Base-by-base conservation (phyloP, 2,329 filamentous ascomycete species). In the Fusarium sublunatum region DNA sequence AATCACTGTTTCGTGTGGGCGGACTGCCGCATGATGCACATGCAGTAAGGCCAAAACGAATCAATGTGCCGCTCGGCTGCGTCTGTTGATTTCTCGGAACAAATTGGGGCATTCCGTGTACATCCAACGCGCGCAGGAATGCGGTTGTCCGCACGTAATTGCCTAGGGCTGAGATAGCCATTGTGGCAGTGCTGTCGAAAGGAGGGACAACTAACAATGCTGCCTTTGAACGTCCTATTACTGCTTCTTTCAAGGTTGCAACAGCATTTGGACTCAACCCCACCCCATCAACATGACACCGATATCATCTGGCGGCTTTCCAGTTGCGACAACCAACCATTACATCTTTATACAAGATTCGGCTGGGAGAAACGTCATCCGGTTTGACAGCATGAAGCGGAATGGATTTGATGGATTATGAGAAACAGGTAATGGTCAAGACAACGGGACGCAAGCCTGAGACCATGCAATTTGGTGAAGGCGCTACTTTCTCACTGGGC, bases 401-500 rank as follows among this genome's bases (percentile, higher is more conserved):
- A 53, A 58, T 57, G 53, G 53, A 35, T 54, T 50, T 47, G 44
- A 49, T 43, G 58, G 38, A 52, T 46, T 58, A 62, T 49, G 53
- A 53, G 57, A 59, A 42, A 28, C 12, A 60, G 39, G 53, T 50
- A 43, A 55, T 42, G 47, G 53, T 50, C 55, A 52, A 52, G 39
- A 56, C 52, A 49, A 62, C 47, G 50, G 53, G 53, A 61, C 35
- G 50, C 34, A 46, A 49, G 65, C 54, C 46, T 53, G 58, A 53
- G 52, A 51, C 47, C 58, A 60, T 59, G 61, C 47, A 58, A 58
- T 48, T 19, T 35, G 42, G 64, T 61, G 64, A 58, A 55, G 55
- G 55, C 68, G 65, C 66, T 70, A 68, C 66, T 69, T 70, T 59
- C 68, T 70, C 28, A 70, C 68, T 60, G 54, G 68, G 64, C 54